Evolutionary conservation across 2,329 filamentous ascomycete species (phyloP), one percentile per base, ranked within the genome.

Genomic region (Dactylellina cionopaga): DNA sequence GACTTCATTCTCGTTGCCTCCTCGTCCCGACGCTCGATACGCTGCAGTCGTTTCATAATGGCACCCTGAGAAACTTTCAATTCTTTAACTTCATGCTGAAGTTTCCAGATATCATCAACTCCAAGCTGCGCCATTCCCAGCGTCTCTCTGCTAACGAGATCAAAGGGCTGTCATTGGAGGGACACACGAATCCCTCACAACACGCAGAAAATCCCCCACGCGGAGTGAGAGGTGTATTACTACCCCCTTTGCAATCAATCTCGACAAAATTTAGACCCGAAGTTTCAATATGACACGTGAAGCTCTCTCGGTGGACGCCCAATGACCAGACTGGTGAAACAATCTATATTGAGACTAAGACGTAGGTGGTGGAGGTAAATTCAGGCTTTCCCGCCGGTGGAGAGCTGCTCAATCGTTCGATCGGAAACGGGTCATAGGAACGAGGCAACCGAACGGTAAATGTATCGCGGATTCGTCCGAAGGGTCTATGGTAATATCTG

Each of bases 41-140:
- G 83, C 64, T 85, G 81, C 74, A 90, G 83, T 64, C 87, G 84
- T 76, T 89, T 87, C 44, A 84, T 81, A 79, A 89, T 86, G 74
- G 88, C 86, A 55, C 83, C 81, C 78, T 89, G 87, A 15, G 83
- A 82, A 75, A 86, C 83, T 76, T 87, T 86, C 35, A 89, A 80
- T 69, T 86, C 84, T 76, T 85, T 85, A 78, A 89, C 82, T 75
- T 89, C 87, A 79, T 84, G 84, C 76, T 88, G 85, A 73, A 89
- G 80, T 75, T 86, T 85, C 87, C 87, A 89, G 77, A 87, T 82
- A 79, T 89, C 87, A 81, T 87, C 86, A 80, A 88, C 87, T 71
- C 84, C 83, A 79, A 84, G 87, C 81, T 88, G 86, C 75, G 86
- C 85, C 83, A 89, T 87, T 87, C 89, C 89, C 75, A 73, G 77